Base-by-base conservation (phyloP, 2,329 filamentous ascomycete genomes). In the Pezicula radicicola region DNA sequence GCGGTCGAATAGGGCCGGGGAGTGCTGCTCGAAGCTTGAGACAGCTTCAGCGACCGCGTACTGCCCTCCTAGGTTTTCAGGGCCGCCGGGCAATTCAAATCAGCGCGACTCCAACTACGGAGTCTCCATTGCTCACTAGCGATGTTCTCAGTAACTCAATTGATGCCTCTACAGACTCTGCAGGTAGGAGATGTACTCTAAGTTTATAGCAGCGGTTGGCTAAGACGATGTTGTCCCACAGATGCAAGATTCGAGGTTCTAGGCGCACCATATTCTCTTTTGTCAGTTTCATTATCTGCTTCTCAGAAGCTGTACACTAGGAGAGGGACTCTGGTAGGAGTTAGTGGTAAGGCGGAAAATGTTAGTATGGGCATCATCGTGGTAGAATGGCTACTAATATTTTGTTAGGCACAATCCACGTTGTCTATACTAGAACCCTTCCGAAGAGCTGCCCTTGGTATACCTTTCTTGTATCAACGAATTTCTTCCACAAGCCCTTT, bases 181-280 rank as follows among this genome's bases (percentile, higher is more conserved):
- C 60, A 53, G 60, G 61, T 59, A 54, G 7, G 46, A 42, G 9
- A 35, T 49, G 59, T 44, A 30, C 33, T 45, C 28, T 33, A 3
- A 8, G 15, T n/a, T 46, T 27, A 16, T 12, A 7, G 4, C 43
- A 12, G 41, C 44, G 15, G 13, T 46, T 19, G 51, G 21, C 47
- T 55, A 27, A 59, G 35, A 21, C 13, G 27, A 27, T n/a, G 18
- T 13, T 18, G 30, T 6, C 10, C 25, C 30, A 47, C 61, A 97
- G 94, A 97, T 80, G 94, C 94, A 50, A 85, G 86, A 52, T 99
- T 99, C 70, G 91, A 97, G 71, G 91, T 97, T 45, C 77, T 99
- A 58, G 94, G 94, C 56, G 83, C 89, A 21, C 91, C 93, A 1
- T 94, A 94, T 71, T 97, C 94, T 50, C 84, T 99, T 58, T 85